Evolutionary conservation across 2,329 filamentous ascomycete genomes (phyloP), one percentile per base, ranked within the genome.

Genomic region (Magnaporthiopsis poae): DNA sequence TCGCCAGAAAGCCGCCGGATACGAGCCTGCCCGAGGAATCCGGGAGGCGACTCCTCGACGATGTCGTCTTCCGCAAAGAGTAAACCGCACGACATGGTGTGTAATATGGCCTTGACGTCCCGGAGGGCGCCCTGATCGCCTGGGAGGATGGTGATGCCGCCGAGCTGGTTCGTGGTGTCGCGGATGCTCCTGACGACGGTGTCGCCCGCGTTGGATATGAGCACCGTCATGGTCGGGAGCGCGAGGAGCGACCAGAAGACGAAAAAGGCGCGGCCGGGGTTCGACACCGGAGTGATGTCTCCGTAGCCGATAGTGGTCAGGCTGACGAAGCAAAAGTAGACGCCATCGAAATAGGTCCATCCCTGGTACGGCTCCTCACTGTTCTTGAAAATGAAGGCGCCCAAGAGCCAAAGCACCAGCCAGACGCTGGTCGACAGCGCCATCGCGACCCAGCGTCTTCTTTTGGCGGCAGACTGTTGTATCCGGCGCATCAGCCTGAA

Each of bases 171-270:
- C 0, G 85, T 88, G 4, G 79, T 74, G 66, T 88, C 84, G 13
- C 81, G 79, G 66, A 88, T 76, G 5, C 78, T 76, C 71, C 85
- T 86, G 62, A 96, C 88, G 27, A 96, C 84, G 0, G 93, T 97
- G 72, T 96, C 90, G 31, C 90, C 90, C 68, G 95, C 90, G 70
- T 93, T 90, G 13, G 87, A 89, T 69, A 96, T 90, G 15, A 97
- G 83, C 25, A 96, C 88, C 0, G 93, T 96, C 84, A 93, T 93
- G 2, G 90, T 93, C 0, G 93, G 93, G 3, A 96, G 82, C 0
- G 92, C 92, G 33, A 96, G 83, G 1, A 97, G 76, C 18, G 88
- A 91, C 93, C 93, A 97, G 66, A 96, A 88, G n/a, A 97, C 90
- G 72, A 96, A 97, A 75, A 96, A 96, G 0, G 90, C 86, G 66